Conservation (phyloP, 495 filamentous ascomycete species). For the Lepraria neglecta region DNA sequence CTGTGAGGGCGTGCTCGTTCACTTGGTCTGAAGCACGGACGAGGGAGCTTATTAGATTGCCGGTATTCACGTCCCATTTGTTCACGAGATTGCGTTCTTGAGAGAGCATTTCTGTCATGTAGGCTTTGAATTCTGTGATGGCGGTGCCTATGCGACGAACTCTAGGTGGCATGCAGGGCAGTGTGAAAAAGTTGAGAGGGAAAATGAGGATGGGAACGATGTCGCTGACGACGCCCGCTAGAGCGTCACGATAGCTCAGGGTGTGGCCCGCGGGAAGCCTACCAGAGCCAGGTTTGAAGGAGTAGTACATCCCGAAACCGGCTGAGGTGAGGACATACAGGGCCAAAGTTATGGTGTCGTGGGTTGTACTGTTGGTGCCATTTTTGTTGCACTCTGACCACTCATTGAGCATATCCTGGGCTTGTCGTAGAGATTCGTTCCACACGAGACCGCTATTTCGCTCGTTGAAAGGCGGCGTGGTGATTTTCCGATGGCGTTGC, state of each 20-base stretch:
- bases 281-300: not conserved
- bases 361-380: not conserved
- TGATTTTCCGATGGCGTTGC: constrained; percentile 37
- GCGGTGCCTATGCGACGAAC: constrained; percentile 30
- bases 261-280: constrained; percentile 13
- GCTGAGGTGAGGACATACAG: not conserved
- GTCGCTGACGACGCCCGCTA: constrained; percentile 22
- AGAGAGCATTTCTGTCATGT: constrained; percentile 25
- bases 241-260: constrained; percentile 29
- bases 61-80: not conserved
- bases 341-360: not conserved
- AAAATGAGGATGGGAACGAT: not conserved
- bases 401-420: constrained; percentile 33
- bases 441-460: constrained; percentile 38
- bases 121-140: constrained; percentile 24
- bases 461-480: constrained; percentile 40
- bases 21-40: constrained; percentile 21
- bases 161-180: not conserved
- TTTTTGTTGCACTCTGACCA: not conserved
- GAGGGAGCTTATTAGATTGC: constrained; percentile 22
- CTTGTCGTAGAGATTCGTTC: constrained; percentile 35
- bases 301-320: not conserved
- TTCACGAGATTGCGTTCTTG: constrained; percentile 9
- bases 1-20: constrained; percentile 18
- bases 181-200: not conserved